A percentile compares a stretch with the other conserved stretches of the same genome.
phyloP scores from a whole-genome alignment of 306 rosid species.

The Prunus fruticosa region DNA sequence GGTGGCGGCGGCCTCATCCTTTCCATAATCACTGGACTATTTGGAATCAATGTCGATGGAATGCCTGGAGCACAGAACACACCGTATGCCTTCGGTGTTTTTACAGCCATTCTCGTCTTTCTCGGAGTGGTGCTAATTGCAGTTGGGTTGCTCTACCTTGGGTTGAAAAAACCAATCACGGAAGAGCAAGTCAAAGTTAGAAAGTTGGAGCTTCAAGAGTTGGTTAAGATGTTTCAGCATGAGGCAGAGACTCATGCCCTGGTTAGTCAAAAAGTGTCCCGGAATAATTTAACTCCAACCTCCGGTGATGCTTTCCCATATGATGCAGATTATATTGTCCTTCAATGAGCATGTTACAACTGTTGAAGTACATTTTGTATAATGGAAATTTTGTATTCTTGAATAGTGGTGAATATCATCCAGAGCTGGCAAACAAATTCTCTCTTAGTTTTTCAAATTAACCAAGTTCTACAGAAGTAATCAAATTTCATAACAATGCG shows the following conservation, averaged over 20 bases:
- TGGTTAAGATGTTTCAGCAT: constrained; percentile 80
- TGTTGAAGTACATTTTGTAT: not conserved
- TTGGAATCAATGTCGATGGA: constrained; percentile 95
- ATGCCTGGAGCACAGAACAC: constrained; percentile 66
- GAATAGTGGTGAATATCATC: too few relatives aligned
- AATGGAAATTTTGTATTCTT: too few relatives aligned
- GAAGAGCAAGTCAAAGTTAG: constrained; percentile 67
- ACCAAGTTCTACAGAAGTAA: constrained; percentile 8
- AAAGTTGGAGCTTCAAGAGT: constrained; percentile 72
- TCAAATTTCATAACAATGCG: not conserved
- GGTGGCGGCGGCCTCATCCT: constrained; percentile 87
- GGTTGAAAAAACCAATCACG: constrained; percentile 56
- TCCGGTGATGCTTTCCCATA: constrained; percentile 48
- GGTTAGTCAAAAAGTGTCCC: constrained; percentile 48
- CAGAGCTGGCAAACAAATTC: too few relatives aligned
- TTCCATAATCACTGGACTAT: constrained; percentile 76
- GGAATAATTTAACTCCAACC: constrained; percentile 73
- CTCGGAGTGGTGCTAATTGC: constrained; percentile 52
- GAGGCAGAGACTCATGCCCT: constrained; percentile 94
- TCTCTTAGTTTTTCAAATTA: not conserved
- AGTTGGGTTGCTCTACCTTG: constrained; percentile 71
- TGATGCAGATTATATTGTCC: constrained; percentile 41
- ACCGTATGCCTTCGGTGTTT: constrained; percentile 83
- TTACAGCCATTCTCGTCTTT: constrained; percentile 53
- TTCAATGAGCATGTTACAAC: constrained; percentile 8